Base-by-base conservation (phyloP, 192 early-diverging fungal species). In the Linnemannia schmuckeri region DNA sequence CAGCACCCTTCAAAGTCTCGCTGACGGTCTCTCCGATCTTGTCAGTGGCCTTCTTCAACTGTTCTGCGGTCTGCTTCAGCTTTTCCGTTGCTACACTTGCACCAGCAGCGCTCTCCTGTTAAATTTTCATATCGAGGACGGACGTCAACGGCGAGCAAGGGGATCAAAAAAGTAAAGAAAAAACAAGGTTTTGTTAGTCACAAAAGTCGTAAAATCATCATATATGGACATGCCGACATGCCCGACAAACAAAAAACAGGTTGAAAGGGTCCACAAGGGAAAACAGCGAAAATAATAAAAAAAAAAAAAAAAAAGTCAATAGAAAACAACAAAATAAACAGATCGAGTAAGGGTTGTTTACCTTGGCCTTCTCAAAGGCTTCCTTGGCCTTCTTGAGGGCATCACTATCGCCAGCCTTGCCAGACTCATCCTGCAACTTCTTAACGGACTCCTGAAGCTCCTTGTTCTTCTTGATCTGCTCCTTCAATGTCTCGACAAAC, bases 381-480 rank as follows among this genome's bases (percentile, higher is more conserved):
- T 95, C 93, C 87, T 95, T 96, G 69, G 98, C 97, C 78, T 93
- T 93, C 86, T 96, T 95, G 88, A 99, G 91, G 41, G 97, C 92
- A 47, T 98, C 98, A 40, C 94, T 96, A 75, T 99, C 97, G 0
- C 93, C 90, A 10, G 98, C 90, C 88, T 97, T 95, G 55, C 92
- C 94, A 40, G 94, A 90, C 81, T 95, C 95, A 55, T 96, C 97
- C 71, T 93, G 94, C 42, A 99, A 89, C 74, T 94, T 94, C 93
- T 99, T 97, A 75, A 99, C 94, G 88, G 96, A 95, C 42, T 96
- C 88, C 80, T 98, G 95, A 27, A 99, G 89, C 80, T 99, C 98
- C 89, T 97, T 93, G 90, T 97, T 99, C 90, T 99, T 97, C 88
- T 96, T 92, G 72, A 97, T 92, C 91, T 99, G 98, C 63, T 96